phyloP scores from a whole-genome alignment of 2,329 filamentous ascomycete genomes.

The Beauveria medogensis region DNA sequence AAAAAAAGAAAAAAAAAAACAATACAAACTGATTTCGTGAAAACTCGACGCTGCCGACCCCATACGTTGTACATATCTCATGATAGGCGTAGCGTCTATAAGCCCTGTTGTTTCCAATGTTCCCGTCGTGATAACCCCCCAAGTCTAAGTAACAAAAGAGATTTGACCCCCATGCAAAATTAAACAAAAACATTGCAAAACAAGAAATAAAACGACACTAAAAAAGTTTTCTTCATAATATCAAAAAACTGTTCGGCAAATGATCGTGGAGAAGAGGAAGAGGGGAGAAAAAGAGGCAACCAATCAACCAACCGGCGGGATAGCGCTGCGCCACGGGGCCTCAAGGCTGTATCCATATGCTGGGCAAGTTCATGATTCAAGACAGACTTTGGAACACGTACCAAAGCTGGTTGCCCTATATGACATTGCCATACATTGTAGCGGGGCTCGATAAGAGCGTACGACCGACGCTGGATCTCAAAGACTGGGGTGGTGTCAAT shows the following conservation, averaged over 20 bases:
- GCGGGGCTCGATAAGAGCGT: slow-evolving; percentile 6
- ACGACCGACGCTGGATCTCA: slow-evolving; percentile 5
- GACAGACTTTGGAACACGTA: neutral
- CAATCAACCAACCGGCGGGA: neutral
- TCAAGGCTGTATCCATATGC: neutral
- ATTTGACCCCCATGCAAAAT: neutral
- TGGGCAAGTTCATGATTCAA: neutral
- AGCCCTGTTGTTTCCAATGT: slow-evolving; percentile 4
- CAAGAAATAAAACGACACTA: neutral
- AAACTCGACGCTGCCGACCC: neutral
- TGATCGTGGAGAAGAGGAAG: neutral
- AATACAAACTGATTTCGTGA: neutral
- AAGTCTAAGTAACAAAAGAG: slow-evolving; percentile 7
- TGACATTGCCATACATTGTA: slow-evolving; percentile 7
- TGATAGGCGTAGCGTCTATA: slow-evolving; percentile 8
- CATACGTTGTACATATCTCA: slow-evolving; percentile 6
- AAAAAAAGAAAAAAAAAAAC: no score
- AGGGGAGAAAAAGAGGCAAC: neutral
- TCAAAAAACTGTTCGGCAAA: neutral
- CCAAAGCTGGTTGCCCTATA: slow-evolving; percentile 2
- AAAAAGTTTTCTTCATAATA: slow-evolving; percentile 2
- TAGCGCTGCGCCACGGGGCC: neutral
- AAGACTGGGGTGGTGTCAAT: slow-evolving; percentile 10
- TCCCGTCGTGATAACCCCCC: neutral
- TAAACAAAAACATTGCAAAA: slow-evolving; percentile 1